phyloP scores from a whole-genome alignment of 495 filamentous ascomycete genomes.

The Friedmanniomyces endolithicus region DNA sequence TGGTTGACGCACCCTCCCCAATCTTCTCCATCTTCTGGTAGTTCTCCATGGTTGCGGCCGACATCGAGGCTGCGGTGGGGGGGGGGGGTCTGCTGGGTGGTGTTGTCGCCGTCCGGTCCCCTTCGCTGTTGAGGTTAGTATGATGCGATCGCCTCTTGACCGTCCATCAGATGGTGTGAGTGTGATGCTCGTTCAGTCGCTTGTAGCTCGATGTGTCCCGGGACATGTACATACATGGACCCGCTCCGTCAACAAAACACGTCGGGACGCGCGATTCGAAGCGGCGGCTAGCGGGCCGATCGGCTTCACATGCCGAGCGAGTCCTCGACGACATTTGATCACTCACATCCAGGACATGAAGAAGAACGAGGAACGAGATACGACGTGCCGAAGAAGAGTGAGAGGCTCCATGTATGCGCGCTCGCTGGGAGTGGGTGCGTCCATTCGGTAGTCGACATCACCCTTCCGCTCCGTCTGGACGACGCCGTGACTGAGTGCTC shows the following conservation, averaged over 20 bases:
- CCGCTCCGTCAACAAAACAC: not conserved
- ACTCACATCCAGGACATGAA: no score
- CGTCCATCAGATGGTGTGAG: no score
- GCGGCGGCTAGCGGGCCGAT: no score
- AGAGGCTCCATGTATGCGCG: not conserved
- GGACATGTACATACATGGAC: not conserved
- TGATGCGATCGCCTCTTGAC: no score
- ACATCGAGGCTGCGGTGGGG: not conserved
- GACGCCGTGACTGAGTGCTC: not conserved
- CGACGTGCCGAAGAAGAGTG: not conserved
- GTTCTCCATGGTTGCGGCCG: constrained; percentile 63
- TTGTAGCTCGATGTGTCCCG: no score
- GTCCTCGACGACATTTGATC: no score
- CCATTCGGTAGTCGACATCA: no score
- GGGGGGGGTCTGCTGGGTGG: not conserved
- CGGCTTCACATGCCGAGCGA: no score
- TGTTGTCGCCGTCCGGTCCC: not conserved
- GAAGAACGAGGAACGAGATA: no score
- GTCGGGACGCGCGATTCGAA: not conserved
- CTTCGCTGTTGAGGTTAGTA: not conserved
- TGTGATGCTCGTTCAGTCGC: no score
- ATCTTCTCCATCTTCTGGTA: constrained; percentile 99
- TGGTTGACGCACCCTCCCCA: constrained; percentile 62
- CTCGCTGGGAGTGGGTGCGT: no score
- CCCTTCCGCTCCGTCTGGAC: no score